phyloP scores from a whole-genome alignment of 495 filamentous ascomycete genomes.

The Tuber brumale region DNA sequence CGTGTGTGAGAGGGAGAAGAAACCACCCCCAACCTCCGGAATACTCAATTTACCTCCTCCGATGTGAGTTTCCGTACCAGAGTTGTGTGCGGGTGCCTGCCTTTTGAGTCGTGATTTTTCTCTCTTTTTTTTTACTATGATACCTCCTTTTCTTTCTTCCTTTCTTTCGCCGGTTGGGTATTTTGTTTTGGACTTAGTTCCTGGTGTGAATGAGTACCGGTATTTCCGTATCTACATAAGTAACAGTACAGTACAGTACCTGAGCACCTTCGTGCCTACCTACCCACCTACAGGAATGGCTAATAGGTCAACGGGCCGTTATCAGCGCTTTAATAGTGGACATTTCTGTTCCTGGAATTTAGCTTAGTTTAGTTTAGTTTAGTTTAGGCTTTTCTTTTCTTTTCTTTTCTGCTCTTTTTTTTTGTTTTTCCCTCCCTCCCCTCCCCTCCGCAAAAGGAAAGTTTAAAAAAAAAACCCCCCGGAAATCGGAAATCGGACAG shows the following conservation, averaged over 20 bases:
- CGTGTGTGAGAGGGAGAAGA: background rate
- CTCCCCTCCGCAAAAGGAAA: no score
- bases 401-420: background rate
- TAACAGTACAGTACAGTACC: background rate
- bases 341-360: background rate
- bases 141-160: background rate
- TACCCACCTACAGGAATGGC: background rate
- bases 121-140: background rate
- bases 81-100: background rate
- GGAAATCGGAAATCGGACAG: background rate
- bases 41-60: background rate
- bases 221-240: no score
- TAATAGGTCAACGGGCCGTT: background rate
- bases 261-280: background rate
- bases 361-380: background rate
- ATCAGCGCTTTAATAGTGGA: background rate
- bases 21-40: constrained; percentile 1
- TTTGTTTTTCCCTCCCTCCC: background rate
- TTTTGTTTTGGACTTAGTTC: background rate
- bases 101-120: background rate
- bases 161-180: background rate
- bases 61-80: background rate
- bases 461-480: no score
- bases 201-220: no score
- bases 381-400: background rate